Conservation (phyloP, 805 yeast species). For the Myxozyma sirexii region DNA sequence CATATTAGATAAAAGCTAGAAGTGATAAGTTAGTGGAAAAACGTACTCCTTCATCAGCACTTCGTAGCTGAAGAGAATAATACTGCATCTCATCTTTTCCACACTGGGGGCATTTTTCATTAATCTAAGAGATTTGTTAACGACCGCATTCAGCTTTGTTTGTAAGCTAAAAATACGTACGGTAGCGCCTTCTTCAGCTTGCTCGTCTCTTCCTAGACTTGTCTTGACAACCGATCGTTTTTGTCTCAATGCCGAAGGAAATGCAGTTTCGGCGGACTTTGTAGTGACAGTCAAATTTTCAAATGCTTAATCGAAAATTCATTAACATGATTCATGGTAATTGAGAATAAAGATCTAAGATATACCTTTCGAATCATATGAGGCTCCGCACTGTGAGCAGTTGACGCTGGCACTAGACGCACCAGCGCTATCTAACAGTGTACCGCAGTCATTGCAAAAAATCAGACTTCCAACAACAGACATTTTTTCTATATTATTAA, state of each 20-base stretch:
- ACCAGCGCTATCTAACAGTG: slow-evolving; percentile 71
- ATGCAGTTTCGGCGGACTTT: slow-evolving; percentile 86
- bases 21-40: neutral
- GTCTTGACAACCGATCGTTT: slow-evolving; percentile 93
- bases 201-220: slow-evolving; percentile 55
- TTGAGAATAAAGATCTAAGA: slow-evolving; percentile 20
- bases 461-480: slow-evolving; percentile 94
- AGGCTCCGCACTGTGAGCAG: slow-evolving; percentile 58
- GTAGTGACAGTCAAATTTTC: slow-evolving; percentile 84
- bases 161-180: slow-evolving; percentile 37
- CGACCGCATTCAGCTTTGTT: neutral
- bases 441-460: slow-evolving; percentile 93
- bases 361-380: slow-evolving; percentile 47
- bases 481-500: slow-evolving; percentile 50
- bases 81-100: slow-evolving; percentile 98
- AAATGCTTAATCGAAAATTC: slow-evolving; percentile 49
- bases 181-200: slow-evolving; percentile 91
- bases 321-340: neutral
- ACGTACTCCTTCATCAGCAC: slow-evolving; percentile 92
- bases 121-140: slow-evolving; percentile 52
- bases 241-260: slow-evolving; percentile 80
- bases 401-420: slow-evolving; percentile 50
- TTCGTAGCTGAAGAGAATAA: slow-evolving; percentile 92
- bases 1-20: neutral
- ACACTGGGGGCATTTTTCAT: slow-evolving; percentile 98